Conservation (phyloP, 371 early-diverging fungal species). For the Chytridium lagenaria region DNA sequence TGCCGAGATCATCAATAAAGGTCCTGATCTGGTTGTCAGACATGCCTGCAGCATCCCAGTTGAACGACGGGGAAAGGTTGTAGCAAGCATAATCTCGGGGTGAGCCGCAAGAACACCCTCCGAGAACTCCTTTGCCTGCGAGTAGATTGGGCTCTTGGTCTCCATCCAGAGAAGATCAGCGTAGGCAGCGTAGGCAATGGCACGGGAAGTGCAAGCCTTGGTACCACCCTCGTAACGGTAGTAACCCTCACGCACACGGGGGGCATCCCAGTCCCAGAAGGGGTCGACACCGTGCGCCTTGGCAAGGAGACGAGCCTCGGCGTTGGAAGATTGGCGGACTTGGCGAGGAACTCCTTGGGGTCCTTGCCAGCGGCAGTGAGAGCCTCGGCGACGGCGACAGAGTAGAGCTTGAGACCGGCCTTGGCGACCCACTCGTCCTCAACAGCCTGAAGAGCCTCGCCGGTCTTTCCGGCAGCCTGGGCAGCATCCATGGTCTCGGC, state of each 20-base stretch:
- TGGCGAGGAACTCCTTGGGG: slow-evolving; percentile 61
- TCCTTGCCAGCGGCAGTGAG: slow-evolving; percentile 64
- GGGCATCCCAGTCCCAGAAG: slow-evolving; percentile 91
- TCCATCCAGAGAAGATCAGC: slow-evolving; percentile 98
- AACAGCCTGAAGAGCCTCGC: slow-evolving; percentile 79
- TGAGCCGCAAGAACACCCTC: slow-evolving; percentile 75
- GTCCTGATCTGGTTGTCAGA: slow-evolving; percentile 85
- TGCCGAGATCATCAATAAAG: slow-evolving; percentile 82
- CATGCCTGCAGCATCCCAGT: slow-evolving; percentile 98
- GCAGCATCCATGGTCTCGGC: slow-evolving; percentile 83
- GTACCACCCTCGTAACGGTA: slow-evolving; percentile 97
- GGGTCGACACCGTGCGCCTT: slow-evolving; percentile 81
- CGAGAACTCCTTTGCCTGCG: slow-evolving; percentile 93
- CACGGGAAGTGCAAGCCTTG: slow-evolving; percentile 86
- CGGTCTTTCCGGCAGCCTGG: slow-evolving; percentile 73
- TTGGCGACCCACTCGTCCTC: slow-evolving; percentile 89
- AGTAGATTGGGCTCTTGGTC: slow-evolving; percentile 89
- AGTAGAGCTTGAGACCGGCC: slow-evolving; percentile 86
- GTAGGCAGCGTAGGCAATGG: slow-evolving; percentile 89
- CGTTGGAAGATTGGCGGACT: slow-evolving; percentile 75
- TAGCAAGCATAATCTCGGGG: slow-evolving; percentile 83
- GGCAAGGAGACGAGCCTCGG: slow-evolving; percentile 83
- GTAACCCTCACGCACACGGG: slow-evolving; percentile 94
- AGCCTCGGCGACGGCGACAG: slow-evolving; percentile 82
- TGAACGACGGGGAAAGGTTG: slow-evolving; percentile 98